phyloP scores from a whole-genome alignment of 306 rosid species.

The Vigna radiata region DNA sequence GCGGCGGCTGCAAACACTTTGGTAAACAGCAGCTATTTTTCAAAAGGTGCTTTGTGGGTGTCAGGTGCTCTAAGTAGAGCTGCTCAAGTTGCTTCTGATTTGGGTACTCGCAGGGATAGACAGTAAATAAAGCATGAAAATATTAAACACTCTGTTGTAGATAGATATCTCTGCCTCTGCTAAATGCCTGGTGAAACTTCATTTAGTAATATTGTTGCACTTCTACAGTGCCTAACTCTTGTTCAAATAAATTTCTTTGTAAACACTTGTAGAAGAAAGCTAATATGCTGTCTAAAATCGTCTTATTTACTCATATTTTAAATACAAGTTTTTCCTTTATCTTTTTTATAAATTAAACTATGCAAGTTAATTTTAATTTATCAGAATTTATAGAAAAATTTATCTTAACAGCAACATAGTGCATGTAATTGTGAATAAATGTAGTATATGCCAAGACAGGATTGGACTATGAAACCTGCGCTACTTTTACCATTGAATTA shows the following conservation, averaged over 20 bases:
- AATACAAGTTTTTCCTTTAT: neutral
- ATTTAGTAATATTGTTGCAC: neutral
- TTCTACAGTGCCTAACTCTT: neutral
- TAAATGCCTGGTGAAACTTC: constrained; percentile 13
- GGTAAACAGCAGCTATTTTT: constrained; percentile 80
- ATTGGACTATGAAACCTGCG: neutral
- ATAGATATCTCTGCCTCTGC: constrained; percentile 31
- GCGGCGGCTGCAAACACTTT: constrained; percentile 68
- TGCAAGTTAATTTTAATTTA: neutral
- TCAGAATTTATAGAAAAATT: neutral
- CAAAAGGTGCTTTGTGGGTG: constrained; percentile 85
- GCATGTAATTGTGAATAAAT: neutral
- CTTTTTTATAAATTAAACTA: neutral
- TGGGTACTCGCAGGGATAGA: constrained; percentile 60
- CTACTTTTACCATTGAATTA: neutral
- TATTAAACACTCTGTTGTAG: constrained; percentile 23
- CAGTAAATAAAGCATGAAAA: constrained; percentile 46
- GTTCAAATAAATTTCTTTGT: neutral
- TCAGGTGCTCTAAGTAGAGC: constrained; percentile 67
- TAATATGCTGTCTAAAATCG: neutral
- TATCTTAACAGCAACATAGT: neutral
- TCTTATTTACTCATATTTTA: neutral
- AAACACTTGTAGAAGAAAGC: neutral
- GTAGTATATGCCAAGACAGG: neutral
- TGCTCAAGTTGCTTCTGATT: constrained; percentile 76